Base-by-base conservation (phyloP, 345 rosid species). In the Balakata baccata region DNA sequence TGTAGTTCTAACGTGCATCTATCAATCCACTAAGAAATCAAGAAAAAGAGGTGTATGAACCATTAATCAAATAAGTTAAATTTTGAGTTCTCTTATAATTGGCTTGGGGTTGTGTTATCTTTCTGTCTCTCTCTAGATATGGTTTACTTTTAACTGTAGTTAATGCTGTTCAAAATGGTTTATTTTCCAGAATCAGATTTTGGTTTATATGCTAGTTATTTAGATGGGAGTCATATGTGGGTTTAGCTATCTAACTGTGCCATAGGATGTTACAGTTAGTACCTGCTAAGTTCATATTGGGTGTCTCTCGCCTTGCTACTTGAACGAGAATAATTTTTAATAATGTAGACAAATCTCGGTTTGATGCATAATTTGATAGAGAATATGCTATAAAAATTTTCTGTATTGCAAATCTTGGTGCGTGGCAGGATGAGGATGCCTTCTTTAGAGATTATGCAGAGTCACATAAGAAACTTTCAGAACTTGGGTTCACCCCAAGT, bases 391-490 rank as follows among this genome's bases (percentile, higher is more conserved):
- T 20, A 34, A 46, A 17, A 43, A 4, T 43, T 57, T 71, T 20
- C 60, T 38, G 23, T 67, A 50, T 6, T 56, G 41, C 45, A 38
- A 9, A 54, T 66, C 22, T 68, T 64, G 64, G 56, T 60, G 43
- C 12, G 25, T 83, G 78, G 23, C 86, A 94, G 98, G 98, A 92
- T 61, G 98, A 92, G 81, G 97, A 89, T 39, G 88, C 87, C 62
- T 89, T 94, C 86, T 92, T 90, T 59, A 85, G 75, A 78, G 97
- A 90, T 66, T 95, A 90, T 41, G 92, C 88, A 0, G 82, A 65
- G 37, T 86, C 99, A 0, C 97, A 92, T 74, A 92, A 92, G 89
- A 95, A 86, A 80, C 97, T 94, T 61, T 94, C 97, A 0, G 99
- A 92, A 76, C 90, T 92, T 22, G 95, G 98, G 50, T 94, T 92